Percentiles rank a stretch among this genome's conserved stretches.
Evolutionary conservation across 2,329 filamentous ascomycete genomes (phyloP).

Genomic region (Hypoxylon sp.): DNA sequence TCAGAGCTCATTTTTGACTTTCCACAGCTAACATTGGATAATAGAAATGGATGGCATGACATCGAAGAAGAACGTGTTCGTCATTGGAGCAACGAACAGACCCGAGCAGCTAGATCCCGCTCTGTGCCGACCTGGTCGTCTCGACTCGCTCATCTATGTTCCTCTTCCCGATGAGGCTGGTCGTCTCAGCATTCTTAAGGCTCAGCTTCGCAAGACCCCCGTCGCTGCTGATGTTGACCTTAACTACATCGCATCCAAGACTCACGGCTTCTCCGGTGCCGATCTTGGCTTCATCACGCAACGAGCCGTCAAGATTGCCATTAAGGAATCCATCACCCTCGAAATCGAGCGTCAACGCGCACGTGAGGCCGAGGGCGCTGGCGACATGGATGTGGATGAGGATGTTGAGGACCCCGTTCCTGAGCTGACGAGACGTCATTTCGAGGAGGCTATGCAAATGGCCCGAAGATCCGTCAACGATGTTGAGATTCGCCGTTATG

Average conservation of each 20-base stretch:
- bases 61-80: constrained; percentile 99
- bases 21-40: constrained; percentile 58
- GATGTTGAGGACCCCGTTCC: constrained; percentile 93
- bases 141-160: constrained; percentile 98
- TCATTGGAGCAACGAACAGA: constrained; percentile 98
- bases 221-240: constrained; percentile 90
- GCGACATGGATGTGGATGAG: constrained; percentile 86
- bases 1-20: neutral
- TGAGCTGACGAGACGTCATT: constrained; percentile 95
- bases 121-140: constrained; percentile 97
- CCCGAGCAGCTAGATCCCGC: constrained; percentile 99
- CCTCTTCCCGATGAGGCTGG: constrained; percentile 93
- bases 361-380: constrained; percentile 89
- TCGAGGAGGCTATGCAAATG: constrained; percentile 98
- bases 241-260: constrained; percentile 93
- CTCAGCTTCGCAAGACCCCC: constrained; percentile 98
- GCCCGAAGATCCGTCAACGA: constrained; percentile 95
- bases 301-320: constrained; percentile 98
- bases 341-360: constrained; percentile 94
- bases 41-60: constrained; percentile 99
- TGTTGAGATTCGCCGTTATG: constrained; percentile 97
- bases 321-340: constrained; percentile 92
- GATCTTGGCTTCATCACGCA: constrained; percentile 99
- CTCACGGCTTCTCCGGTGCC: constrained; percentile 98
- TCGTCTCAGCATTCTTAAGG: constrained; percentile 90